Base-by-base conservation (phyloP, 495 filamentous ascomycete species). In the Hypoxylon rickii region DNA sequence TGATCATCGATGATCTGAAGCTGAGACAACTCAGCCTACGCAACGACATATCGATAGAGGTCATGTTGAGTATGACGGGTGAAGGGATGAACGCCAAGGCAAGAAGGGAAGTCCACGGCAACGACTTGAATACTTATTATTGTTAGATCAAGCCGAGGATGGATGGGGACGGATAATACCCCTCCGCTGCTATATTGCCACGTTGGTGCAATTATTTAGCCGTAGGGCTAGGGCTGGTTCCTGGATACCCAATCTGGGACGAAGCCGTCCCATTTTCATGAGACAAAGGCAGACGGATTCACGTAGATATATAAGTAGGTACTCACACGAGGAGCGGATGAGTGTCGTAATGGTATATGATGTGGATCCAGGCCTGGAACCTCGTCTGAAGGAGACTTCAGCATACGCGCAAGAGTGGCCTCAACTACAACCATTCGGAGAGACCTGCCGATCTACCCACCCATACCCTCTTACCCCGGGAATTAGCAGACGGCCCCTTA, bases 161-260 rank as follows among this genome's bases (percentile, higher is more conserved):
- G 32, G 37, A 46, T 40, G 16, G 10, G 4, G 40, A 38, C 60
- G 55, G 60, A 59, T 17, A 51, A 41, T 46, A 42, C 42, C 38
- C 50, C 41, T 55, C 60, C 49, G 60, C 41, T 39, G 19, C 6
- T 54, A 45, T 58, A 45, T 58, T 54, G 44, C 33, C 48, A 24
- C 31, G 34, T 42, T 55, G 12, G 29, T 33, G n/a, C 17, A 8
- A 20, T 34, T 20, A 64, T 64, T 64, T 64, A 64, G 60, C 60
- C 60, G 55, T 51, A 64, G 54, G 59, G 53, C 59, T 51, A 64
- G 54, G 59, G 53, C 59, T 57, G 53, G 48, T 63, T 63, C 44
- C 48, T 63, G 48, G 40, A 40, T 3, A 17, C 15, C 24, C 24
- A 29, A 10, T 44, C 12, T 24, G 24, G 12, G 21, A 44, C 18